Percentiles rank a stretch among this genome's conserved stretches.
phyloP scores from a whole-genome alignment of 768 basidiomycete genomes.

The Boletus sensibilis region DNA sequence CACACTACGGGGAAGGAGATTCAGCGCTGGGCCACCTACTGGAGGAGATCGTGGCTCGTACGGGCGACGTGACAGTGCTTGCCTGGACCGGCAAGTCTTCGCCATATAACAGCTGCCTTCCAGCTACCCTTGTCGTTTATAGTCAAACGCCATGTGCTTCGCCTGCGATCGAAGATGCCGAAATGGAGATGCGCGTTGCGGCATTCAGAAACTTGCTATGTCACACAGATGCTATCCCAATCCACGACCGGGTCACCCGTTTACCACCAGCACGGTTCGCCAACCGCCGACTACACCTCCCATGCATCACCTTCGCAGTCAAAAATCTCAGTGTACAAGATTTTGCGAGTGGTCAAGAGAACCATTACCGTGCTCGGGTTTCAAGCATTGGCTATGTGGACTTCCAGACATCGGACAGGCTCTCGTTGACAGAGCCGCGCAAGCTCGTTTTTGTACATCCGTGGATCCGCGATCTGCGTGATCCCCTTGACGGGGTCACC shows the following conservation, averaged over 20 bases:
- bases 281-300: too few species aligned
- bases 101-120: constrained; percentile 15
- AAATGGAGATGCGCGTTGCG: background rate
- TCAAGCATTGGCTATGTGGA: too few species aligned
- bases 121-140: background rate
- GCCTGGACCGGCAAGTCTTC: constrained; percentile 14
- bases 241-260: background rate
- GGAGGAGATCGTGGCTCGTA: constrained; percentile 12
- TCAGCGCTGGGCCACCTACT: constrained; percentile 12
- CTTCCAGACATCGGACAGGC: background rate
- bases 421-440: background rate
- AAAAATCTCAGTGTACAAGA: background rate
- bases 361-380: too few species aligned
- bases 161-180: background rate
- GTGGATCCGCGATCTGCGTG: constrained; percentile 5
- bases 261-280: background rate
- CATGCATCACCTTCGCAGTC: constrained; percentile 1
- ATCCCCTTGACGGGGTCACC: background rate
- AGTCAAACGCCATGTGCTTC: background rate
- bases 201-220: background rate
- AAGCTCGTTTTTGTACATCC: constrained; percentile 3
- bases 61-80: constrained; percentile 5
- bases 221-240: background rate
- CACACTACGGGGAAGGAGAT: constrained; percentile 7
- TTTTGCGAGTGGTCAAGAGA: background rate